phyloP scores from a whole-genome alignment of 305 asterid species.

The Withania somnifera region DNA sequence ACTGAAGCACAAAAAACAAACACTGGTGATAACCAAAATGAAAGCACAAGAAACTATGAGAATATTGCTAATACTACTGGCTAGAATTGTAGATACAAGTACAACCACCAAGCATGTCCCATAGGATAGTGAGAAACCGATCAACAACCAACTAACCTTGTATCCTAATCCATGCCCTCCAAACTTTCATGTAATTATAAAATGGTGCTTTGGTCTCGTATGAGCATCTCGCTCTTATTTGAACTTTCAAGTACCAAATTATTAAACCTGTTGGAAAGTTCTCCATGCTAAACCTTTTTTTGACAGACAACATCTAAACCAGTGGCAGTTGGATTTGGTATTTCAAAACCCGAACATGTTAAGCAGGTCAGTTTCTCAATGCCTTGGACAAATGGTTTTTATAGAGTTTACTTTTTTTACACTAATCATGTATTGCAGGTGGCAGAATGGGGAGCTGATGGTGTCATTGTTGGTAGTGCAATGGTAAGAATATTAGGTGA shows the following conservation, averaged over 20 bases:
- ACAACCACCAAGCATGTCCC: too few species aligned
- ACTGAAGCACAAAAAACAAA: too few species aligned
- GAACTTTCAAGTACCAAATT: neutral
- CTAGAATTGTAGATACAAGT: too few species aligned
- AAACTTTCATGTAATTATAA: too few species aligned
- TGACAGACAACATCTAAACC: constrained; percentile 70
- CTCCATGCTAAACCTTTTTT: neutral
- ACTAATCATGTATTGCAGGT: constrained; percentile 31
- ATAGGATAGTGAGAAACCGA: too few species aligned
- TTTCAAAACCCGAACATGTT: constrained; percentile 87
- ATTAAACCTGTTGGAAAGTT: neutral
- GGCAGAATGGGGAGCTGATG: constrained; percentile 95
- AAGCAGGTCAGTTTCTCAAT: constrained; percentile 40
- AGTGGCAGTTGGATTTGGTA: constrained; percentile 94
- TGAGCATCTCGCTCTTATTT: neutral
- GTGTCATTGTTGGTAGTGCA: constrained; percentile 94
- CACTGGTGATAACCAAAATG: too few species aligned
- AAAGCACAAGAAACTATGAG: too few species aligned
- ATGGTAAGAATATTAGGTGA: constrained; percentile 66
- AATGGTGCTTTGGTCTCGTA: neutral
- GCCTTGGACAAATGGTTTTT: neutral
- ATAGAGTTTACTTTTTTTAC: neutral
- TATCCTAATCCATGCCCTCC: too few species aligned
- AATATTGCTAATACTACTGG: too few species aligned
- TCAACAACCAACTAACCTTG: too few species aligned